Base-by-base conservation (phyloP, 495 filamentous ascomycete genomes). In the Hypoxylon rickii region DNA sequence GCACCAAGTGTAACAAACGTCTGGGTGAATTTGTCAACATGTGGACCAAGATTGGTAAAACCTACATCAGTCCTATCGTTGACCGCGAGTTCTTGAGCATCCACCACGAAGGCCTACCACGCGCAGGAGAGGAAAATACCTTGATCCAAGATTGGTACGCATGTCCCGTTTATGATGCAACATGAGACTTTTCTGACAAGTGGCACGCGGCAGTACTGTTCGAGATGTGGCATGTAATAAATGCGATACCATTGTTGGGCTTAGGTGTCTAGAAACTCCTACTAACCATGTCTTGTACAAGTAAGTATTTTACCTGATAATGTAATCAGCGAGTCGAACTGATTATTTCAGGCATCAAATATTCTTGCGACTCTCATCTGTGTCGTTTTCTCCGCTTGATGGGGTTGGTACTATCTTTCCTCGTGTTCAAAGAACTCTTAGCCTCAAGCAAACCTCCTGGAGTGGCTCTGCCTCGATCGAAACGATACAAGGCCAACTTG, bases 31-130 rank as follows among this genome's bases (percentile, higher is more conserved):
- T 75, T 26, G 18, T 63, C 50, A 79, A 80, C 47, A 42, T 71
- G 7, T 80, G 76, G 77, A 70, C 53, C 3, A 63, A 71, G 21
- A 69, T 81, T 42, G 75, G 73, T 15, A 73, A 70, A 37, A 66
- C 52, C 17, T 76, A 79, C 52, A 67, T 71, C 34, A 74, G 68
- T 34, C 76, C 77, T 20, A 58, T 74, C 17, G 41, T 71, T 17
- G 52, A 61, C 7, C n/a, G 52, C 3, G 55, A 60, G 0, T 49
- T 61, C 24, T 44, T 63, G 12, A 53, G 52, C 7, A 31, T 69
- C 16, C 26, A 31, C 13, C 15, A 26, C 17, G 48, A 52, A 7
- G 68, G 63, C 26, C 43, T 48, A 3, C 41, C 63, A 16, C 52
- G 61, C 7, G 20, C 50, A 0, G 71, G 71, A 6, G 66, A 68